phyloP scores from a whole-genome alignment of 1,284 basidiomycete species.

The Coriolopsis trogii region DNA sequence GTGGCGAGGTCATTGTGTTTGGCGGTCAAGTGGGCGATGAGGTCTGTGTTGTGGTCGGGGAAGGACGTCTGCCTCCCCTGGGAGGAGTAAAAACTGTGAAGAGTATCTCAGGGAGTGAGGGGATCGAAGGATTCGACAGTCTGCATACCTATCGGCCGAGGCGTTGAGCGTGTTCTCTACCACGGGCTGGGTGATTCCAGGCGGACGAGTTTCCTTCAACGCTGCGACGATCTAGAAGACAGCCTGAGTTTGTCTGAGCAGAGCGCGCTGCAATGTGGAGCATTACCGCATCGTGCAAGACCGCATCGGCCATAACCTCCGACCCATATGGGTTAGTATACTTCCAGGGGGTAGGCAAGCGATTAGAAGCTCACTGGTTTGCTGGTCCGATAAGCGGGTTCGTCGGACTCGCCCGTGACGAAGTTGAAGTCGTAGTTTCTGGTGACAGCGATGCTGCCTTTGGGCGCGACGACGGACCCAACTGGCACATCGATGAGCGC shows the following conservation, averaged over 20 bases:
- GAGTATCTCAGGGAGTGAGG: neutral
- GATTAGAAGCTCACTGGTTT: conserved; percentile 53
- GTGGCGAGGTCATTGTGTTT: conserved; percentile 57
- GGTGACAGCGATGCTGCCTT: conserved; percentile 64
- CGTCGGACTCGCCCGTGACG: conserved; percentile 44
- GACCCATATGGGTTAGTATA: neutral
- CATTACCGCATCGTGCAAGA: conserved; percentile 28
- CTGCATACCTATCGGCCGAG: conserved; percentile 70
- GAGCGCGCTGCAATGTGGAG: too few relatives aligned
- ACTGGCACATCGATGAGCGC: conserved; percentile 72
- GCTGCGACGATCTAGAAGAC: conserved; percentile 48
- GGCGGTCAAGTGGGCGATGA: conserved; percentile 61
- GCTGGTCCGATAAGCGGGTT: conserved; percentile 68
- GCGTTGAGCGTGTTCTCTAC: conserved; percentile 62
- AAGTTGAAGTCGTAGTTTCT: conserved; percentile 84
- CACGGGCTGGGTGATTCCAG: conserved; percentile 40
- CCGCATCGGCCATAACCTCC: conserved; percentile 37
- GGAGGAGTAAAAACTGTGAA: conserved; percentile 77
- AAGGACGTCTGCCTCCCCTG: conserved; percentile 84
- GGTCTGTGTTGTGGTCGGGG: conserved; percentile 69
- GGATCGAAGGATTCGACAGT: conserved; percentile 10
- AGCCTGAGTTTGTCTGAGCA: neutral
- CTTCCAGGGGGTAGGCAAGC: conserved; percentile 1
- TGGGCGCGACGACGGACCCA: conserved; percentile 75
- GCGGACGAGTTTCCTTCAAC: conserved; percentile 48